Conservation (phyloP, 1,139 yeast genomes). For the Pichia sp. region DNA sequence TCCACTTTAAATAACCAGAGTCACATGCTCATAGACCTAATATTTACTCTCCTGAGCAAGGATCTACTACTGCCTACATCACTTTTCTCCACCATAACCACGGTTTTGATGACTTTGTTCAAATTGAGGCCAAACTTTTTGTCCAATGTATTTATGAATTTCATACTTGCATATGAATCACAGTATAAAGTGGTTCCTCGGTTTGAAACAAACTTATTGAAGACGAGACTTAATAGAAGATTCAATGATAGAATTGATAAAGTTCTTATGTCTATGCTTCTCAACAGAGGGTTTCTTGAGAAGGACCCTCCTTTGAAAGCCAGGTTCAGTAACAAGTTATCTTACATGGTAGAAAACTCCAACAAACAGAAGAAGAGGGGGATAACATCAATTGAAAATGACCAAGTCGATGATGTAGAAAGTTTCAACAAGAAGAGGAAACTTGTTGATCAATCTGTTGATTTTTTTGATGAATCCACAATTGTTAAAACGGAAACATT, state of each 20-base stretch:
- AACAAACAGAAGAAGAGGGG: slow-evolving; percentile 25
- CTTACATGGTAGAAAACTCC: slow-evolving; percentile 23
- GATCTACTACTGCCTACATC: slow-evolving; percentile 50
- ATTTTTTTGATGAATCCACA: slow-evolving; percentile 31
- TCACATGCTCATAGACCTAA: slow-evolving; percentile 54
- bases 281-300: slow-evolving; percentile 35
- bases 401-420: slow-evolving; percentile 19
- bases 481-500: slow-evolving; percentile 33
- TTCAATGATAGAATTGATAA: slow-evolving; percentile 40
- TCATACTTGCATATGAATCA: slow-evolving; percentile 30
- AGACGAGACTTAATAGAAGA: slow-evolving; percentile 36
- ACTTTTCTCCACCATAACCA: slow-evolving; percentile 47
- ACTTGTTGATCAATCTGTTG: slow-evolving; percentile 12
- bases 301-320: slow-evolving; percentile 30
- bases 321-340: slow-evolving; percentile 28
- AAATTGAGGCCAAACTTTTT: slow-evolving; percentile 51
- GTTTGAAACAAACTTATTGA: slow-evolving; percentile 29
- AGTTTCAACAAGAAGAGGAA: slow-evolving; percentile 23
- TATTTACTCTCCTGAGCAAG: slow-evolving; percentile 48
- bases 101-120: slow-evolving; percentile 44
- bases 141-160: slow-evolving; percentile 36
- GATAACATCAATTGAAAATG: slow-evolving; percentile 17
- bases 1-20: slow-evolving; percentile 64
- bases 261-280: slow-evolving; percentile 24
- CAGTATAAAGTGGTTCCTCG: slow-evolving; percentile 23